Conservation (phyloP, 495 filamentous ascomycete species). For the Podospora appendiculata region DNA sequence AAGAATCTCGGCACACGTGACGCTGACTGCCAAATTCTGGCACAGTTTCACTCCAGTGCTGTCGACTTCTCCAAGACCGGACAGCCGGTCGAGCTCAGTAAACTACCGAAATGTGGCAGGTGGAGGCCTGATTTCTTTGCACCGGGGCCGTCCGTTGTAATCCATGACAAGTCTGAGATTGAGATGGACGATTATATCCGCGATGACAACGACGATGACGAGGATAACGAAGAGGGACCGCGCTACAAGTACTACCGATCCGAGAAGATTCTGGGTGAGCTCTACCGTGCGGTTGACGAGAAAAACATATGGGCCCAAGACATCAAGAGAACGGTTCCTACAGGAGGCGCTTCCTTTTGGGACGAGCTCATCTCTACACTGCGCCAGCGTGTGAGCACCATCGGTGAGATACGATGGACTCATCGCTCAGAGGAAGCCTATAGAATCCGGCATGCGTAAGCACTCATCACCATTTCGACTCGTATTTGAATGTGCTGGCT, state of each 20-base stretch:
- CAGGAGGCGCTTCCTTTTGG: constrained; percentile 28
- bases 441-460: constrained; percentile 49
- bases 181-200: constrained; percentile 27
- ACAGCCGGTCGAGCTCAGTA: constrained; percentile 46
- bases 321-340: constrained; percentile 11
- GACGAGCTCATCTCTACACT: constrained; percentile 40
- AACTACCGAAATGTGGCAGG: constrained; percentile 15
- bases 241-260: constrained; percentile 55
- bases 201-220: constrained; percentile 34
- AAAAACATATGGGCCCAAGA: constrained; percentile 45
- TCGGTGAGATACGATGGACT: constrained; percentile 22
- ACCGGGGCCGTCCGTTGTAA: constrained; percentile 47
- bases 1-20: constrained; percentile 48
- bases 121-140: constrained; percentile 38
- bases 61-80: constrained; percentile 84
- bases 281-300: constrained; percentile 73
- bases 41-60: constrained; percentile 64
- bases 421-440: constrained; percentile 35
- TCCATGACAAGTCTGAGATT: constrained; percentile 41
- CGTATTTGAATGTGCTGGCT: too few relatives aligned
- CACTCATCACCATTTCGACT: too few relatives aligned
- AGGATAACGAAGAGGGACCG: constrained; percentile 47
- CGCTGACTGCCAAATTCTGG: constrained; percentile 52
- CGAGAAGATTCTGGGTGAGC: constrained; percentile 58
- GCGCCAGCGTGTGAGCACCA: constrained; percentile 6